These are phyloP conservation scores for Suillus americanus DNA, from an alignment of 768 basidiomycete species.

Conservation along the genomic window DNA sequence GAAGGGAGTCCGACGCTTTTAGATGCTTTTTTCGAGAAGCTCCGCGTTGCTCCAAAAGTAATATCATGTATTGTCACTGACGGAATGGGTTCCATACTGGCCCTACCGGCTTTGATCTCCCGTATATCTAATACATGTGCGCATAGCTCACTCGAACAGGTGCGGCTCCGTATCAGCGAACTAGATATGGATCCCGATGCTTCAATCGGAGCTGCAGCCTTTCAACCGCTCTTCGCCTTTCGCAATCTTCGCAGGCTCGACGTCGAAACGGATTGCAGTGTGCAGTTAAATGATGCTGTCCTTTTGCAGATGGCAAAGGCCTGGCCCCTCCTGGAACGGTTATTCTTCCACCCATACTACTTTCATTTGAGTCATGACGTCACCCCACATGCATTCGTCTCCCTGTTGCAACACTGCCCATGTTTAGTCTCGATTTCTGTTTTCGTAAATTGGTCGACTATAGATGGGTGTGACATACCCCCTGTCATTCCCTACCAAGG, in stretches of 20 bases:
- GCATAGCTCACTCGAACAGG: neutral
- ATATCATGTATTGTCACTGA: neutral
- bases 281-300: neutral
- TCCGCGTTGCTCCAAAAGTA: neutral
- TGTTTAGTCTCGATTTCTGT: neutral
- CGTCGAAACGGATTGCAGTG: neutral
- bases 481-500: neutral
- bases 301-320: constrained; percentile 1
- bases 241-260: neutral
- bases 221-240: neutral
- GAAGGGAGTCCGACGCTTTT: neutral
- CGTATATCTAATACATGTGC: neutral
- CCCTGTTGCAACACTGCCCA: neutral
- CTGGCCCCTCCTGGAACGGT: neutral
- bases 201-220: neutral
- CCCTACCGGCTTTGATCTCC: neutral
- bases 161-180: neutral
- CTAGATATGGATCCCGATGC: neutral
- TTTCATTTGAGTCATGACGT: neutral
- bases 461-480: neutral
- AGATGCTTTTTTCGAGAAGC: neutral
- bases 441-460: neutral
- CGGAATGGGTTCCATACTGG: neutral
- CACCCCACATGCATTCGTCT: neutral
- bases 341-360: neutral